Base-by-base conservation (phyloP, 2,329 filamentous ascomycete genomes). In the Arthrocladium fulminans region DNA sequence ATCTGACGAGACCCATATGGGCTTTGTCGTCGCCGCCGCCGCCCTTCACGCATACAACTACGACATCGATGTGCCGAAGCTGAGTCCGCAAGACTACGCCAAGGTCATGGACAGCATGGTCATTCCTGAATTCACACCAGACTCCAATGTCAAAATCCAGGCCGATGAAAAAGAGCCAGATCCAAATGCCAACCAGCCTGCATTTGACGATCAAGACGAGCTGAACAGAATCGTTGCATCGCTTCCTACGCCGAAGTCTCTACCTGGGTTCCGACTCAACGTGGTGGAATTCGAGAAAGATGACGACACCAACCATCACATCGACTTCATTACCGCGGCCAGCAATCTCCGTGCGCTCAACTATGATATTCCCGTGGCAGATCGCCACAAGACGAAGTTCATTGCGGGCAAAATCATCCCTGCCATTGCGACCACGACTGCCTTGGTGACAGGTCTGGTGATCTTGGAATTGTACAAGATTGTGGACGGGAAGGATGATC, bases 351-450 rank as follows among this genome's bases (percentile, higher is more conserved):
- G 94, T 51, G 92, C 92, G 0, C 85, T 94, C 68, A 98, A 98
- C 73, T 98, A 98, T 78, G 94, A 92, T 67, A 98, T 98, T 58
- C 81, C 87, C 61, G 78, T 82, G 55, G 89, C 92, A 0, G 90
- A 98, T 63, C 80, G 88, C 53, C 92, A 96, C 76, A 94, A 92
- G 81, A 98, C 90, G 53, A 98, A 98, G 74, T 97, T 98, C 69
- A 98, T 98, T 64, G 94, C 92, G 25, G 92, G 92, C 66, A 98
- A 98, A 79, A 98, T 98, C 59, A 98, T 98, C 57, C 92, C 92
- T 19, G 92, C 92, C 39, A 98, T 98, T 67, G 92, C 92, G 38
- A 98, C 92, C 2, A 97, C 92, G 0, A 98, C 92, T 2, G 90
- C 92, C 2, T 74, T 98, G 50, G 90, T 97, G 10, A 98, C 92